Percentiles rank a stretch among this genome's conserved stretches.
Conservation (phyloP, 805 yeast genomes). For the Wickerhamomyces strasburgensis region DNA sequence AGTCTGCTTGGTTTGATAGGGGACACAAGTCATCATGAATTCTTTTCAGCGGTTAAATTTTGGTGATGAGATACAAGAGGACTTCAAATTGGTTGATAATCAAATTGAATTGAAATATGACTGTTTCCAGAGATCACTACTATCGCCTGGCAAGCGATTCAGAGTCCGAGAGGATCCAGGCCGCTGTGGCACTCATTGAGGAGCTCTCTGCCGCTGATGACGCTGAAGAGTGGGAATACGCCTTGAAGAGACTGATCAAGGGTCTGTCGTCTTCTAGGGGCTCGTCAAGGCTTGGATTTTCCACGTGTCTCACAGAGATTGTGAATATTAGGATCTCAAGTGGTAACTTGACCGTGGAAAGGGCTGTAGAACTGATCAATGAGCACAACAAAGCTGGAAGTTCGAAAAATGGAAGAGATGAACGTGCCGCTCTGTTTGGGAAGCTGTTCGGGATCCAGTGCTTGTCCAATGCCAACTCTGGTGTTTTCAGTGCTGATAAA, state of each 20-base stretch:
- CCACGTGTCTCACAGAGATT: slow-evolving; percentile 79
- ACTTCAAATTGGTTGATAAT: no score
- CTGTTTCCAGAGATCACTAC: slow-evolving; percentile 70
- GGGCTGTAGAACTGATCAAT: slow-evolving; percentile 33
- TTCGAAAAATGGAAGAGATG: slow-evolving; percentile 71
- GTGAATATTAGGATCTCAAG: slow-evolving; percentile 32
- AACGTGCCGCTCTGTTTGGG: slow-evolving; percentile 77
- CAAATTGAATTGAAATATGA: slow-evolving; percentile 24
- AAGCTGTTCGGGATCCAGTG: slow-evolving; percentile 80
- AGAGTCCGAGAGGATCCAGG: slow-evolving; percentile 62
- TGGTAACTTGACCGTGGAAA: slow-evolving; percentile 31
- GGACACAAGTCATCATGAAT: no score
- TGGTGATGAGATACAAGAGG: slow-evolving; percentile 6
- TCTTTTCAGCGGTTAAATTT: neutral
- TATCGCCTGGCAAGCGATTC: slow-evolving; percentile 73
- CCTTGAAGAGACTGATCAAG: slow-evolving; percentile 67
- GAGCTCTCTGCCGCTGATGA: slow-evolving; percentile 45
- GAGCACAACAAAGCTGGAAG: slow-evolving; percentile 34
- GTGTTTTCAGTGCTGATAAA: slow-evolving; percentile 23
- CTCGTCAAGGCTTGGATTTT: slow-evolving; percentile 81
- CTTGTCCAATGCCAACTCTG: slow-evolving; percentile 38
- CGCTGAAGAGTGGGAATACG: slow-evolving; percentile 72
- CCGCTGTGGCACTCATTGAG: slow-evolving; percentile 62
- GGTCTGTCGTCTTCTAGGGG: slow-evolving; percentile 82
- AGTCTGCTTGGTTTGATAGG: no score